A percentile compares a stretch with the other conserved stretches of the same genome.
These are phyloP conservation scores for Claviceps africana DNA, from an alignment of 2,329 filamentous ascomycete species.

Conservation along the genomic window DNA sequence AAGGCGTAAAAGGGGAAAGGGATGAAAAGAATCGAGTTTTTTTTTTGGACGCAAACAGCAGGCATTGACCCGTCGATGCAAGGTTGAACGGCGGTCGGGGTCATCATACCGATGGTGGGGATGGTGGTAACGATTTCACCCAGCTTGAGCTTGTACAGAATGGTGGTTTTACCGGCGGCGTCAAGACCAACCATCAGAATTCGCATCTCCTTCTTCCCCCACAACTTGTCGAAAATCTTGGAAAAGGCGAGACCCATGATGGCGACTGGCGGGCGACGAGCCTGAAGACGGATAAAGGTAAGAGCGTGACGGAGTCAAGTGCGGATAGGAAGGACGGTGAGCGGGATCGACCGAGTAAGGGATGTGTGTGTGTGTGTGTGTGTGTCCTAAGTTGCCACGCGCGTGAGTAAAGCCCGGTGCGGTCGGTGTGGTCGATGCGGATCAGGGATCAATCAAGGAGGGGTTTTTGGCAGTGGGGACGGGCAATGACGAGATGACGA, in stretches of 20 bases:
- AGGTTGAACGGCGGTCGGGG: constrained; percentile 2
- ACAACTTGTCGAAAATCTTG: constrained; percentile 90
- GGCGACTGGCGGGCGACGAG: constrained; percentile 33
- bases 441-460: constrained; percentile 4
- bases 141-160: constrained; percentile 99
- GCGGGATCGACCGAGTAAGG: constrained; percentile 3
- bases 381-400: constrained; percentile 17
- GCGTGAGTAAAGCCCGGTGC: constrained; percentile 15
- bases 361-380: constrained; percentile 3
- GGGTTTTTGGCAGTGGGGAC: constrained; percentile 10
- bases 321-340: background rate
- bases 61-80: background rate
- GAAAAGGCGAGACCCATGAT: constrained; percentile 98
- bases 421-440: background rate
- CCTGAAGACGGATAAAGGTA: constrained; percentile 8
- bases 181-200: constrained; percentile 99
- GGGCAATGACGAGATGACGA: constrained; percentile 3
- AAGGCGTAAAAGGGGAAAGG: background rate
- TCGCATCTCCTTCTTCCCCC: constrained; percentile 99
- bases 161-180: constrained; percentile 99
- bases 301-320: constrained; percentile 1
- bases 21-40: background rate
- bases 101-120: constrained; percentile 75
- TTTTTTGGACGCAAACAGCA: background rate
- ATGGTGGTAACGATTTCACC: constrained; percentile 99